phyloP scores from a whole-genome alignment of 495 filamentous ascomycete genomes.

The Neurospora sp. region DNA sequence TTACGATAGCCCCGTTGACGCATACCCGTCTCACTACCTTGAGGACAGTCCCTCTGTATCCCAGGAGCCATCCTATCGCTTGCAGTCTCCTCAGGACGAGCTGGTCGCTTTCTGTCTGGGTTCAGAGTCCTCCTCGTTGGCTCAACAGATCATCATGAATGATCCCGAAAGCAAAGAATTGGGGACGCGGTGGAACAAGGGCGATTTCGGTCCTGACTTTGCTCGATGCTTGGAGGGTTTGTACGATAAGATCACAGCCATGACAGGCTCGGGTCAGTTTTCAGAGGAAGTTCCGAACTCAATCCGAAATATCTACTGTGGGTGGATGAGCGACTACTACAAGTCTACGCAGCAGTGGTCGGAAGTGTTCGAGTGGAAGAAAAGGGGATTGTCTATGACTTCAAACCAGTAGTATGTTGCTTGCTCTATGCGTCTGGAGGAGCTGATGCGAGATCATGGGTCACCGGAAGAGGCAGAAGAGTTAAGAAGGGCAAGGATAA shows the following conservation, averaged over 20 bases:
- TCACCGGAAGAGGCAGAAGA: conserved; percentile 12
- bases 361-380: conserved; percentile 10
- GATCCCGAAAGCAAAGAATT: conserved; percentile 13
- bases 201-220: conserved; percentile 12
- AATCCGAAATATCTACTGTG: conserved; percentile 16
- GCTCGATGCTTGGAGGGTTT: conserved; percentile 3
- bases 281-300: conserved; percentile 6
- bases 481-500: conserved; percentile 8
- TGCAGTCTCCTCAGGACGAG: background rate
- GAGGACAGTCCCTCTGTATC: background rate
- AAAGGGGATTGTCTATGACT: conserved; percentile 10
- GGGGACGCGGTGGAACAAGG: conserved; percentile 11
- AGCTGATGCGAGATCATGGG: conserved; percentile 15
- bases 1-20: background rate
- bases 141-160: conserved; percentile 17
- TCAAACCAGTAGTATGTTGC: conserved; percentile 19
- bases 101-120: conserved; percentile 9
- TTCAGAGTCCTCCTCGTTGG: conserved; percentile 18
- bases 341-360: conserved; percentile 16
- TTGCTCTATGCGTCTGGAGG: conserved; percentile 21
- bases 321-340: conserved; percentile 21
- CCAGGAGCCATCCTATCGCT: background rate
- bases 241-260: background rate
- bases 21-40: background rate
- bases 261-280: background rate